Evolutionary conservation across 2,329 filamentous ascomycete genomes (phyloP), one percentile per base, ranked within the genome.

Genomic region (Sporothrix curviconia): DNA sequence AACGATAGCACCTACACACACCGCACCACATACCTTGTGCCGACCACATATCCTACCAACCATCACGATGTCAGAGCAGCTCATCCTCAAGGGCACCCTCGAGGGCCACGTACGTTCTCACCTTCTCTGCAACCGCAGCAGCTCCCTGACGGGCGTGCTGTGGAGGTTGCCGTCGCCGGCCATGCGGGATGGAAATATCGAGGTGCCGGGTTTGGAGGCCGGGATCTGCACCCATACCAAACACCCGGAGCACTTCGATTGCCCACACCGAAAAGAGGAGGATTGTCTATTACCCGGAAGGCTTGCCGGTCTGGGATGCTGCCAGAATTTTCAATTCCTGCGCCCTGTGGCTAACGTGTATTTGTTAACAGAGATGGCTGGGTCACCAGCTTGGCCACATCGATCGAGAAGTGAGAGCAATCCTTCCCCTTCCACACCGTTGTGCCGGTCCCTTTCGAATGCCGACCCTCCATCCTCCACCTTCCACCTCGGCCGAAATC

Each of bases 371-470:
- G 81, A 94, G 89, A n/a, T 84, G 92, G 92, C 85, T 97, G 92
- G 92, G 92, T 97, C 81, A 97, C 92, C 79, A 91, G 85, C 81
- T 84, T 97, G 80, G 92, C 92, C 71, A 97, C 92, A 77, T 96
- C 92, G 71, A 88, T 96, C 81, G 92, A 97, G 88, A 96, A 96
- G 90, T 95, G 86, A 74, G 86, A 71, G 63, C 42, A 11, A 12
- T 7, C 22, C 32, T 30, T 15, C 6, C n/a, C 53, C 53, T 32
- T 24, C 53, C 30, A 19, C 32, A 14, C 14, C 19, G 22, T 34
- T 17, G 24, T n/a, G n/a, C 37, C 17, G 19, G 37, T 14, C 22
- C 34, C 12, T 11, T 9, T 32, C 25, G 43, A 56, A 32, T 15
- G 24, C 54, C 44, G 36, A 56, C 15, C 12, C 22, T 46, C 17